Evolutionary conservation across 768 basidiomycete genomes (phyloP).

Genomic region (Ramaria sp.): DNA sequence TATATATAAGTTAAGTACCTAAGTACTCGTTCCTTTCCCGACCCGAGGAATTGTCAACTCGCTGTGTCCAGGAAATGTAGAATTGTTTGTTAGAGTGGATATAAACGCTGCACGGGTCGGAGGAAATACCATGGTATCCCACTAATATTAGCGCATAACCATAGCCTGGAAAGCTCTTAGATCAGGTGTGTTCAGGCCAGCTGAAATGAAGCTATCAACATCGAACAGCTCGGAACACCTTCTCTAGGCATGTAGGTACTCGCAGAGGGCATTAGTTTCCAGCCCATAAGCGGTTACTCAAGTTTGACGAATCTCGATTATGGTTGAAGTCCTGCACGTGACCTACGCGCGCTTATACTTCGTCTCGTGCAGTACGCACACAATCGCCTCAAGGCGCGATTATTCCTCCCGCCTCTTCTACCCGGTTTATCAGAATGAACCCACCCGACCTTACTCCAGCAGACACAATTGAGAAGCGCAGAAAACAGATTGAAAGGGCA

Average conservation of each 20-base stretch:
- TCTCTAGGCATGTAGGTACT: no score
- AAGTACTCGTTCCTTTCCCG: neutral
- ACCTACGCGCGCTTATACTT: slow-evolving; percentile 4
- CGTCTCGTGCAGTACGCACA: neutral
- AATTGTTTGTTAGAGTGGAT: no score
- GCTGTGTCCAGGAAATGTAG: no score
- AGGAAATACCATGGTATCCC: no score
- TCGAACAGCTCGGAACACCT: no score
- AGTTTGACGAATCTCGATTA: neutral
- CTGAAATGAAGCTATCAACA: no score
- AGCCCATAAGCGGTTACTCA: neutral
- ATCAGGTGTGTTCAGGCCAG: no score
- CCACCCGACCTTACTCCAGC: neutral
- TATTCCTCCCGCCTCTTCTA: neutral
- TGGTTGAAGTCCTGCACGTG: slow-evolving; percentile 2
- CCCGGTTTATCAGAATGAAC: neutral
- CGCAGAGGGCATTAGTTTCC: no score
- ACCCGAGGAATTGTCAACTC: no score
- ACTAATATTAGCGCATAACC: no score
- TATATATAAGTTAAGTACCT: neutral
- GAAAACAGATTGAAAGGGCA: slow-evolving; percentile 9
- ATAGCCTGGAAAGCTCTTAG: no score
- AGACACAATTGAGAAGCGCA: slow-evolving; percentile 6
- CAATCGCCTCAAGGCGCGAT: neutral
- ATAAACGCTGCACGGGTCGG: no score